These are phyloP conservation scores for Thielaviopsis populi DNA, from an alignment of 2,329 filamentous ascomycete species.

Conservation along the genomic window DNA sequence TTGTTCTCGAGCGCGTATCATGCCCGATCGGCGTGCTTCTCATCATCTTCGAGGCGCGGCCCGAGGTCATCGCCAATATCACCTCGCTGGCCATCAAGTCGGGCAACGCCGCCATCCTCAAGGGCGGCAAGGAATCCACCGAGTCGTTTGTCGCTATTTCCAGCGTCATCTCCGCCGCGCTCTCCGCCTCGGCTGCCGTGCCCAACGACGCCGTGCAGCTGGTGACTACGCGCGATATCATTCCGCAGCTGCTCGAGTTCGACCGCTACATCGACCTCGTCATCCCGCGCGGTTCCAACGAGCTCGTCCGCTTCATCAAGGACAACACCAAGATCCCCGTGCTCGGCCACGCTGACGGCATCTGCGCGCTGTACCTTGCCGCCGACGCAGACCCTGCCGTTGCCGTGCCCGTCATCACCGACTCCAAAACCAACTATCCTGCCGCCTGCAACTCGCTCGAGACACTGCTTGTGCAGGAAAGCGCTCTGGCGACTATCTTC, in stretches of 20 bases:
- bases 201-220: conserved; percentile 83
- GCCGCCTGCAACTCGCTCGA: conserved; percentile 94
- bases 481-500: conserved; percentile 50
- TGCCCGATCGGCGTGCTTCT: conserved; percentile 95
- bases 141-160: conserved; percentile 92
- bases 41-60: conserved; percentile 95
- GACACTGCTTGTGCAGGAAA: conserved; percentile 70
- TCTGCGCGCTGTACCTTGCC: conserved; percentile 79
- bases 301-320: conserved; percentile 82
- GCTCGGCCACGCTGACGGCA: conserved; percentile 85
- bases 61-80: conserved; percentile 97
- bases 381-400: conserved; percentile 57
- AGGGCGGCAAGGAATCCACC: conserved; percentile 91
- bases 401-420: conserved; percentile 63
- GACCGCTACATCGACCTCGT: conserved; percentile 87
- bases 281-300: conserved; percentile 81
- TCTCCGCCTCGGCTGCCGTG: conserved; percentile 53
- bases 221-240: conserved; percentile 80
- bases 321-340: conserved; percentile 85
- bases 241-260: conserved; percentile 71
- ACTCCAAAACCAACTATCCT: conserved; percentile 88
- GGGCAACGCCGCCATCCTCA: conserved; percentile 90
- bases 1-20: conserved; percentile 73
- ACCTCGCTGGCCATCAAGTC: conserved; percentile 92
- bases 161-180: conserved; percentile 62